A percentile compares a stretch with the other conserved stretches of the same genome.
Conservation (phyloP, 139 green algal genomes). For the Tetraselmis chui region DNA sequence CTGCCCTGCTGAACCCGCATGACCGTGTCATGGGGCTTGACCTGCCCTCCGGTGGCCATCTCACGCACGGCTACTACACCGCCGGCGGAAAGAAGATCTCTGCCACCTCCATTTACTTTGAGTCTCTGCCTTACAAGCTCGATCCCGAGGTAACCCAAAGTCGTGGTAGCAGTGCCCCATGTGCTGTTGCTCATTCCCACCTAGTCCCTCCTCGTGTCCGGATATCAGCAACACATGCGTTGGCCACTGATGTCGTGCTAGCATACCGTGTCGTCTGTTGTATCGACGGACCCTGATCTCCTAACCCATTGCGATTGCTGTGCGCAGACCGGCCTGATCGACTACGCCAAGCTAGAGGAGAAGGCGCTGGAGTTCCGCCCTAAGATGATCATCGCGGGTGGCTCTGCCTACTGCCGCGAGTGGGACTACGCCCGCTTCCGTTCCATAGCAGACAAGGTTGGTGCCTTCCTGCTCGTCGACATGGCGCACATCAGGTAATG, state of each 20-base stretch:
- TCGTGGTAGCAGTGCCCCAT: neutral
- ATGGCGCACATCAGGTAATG: conserved; percentile 87
- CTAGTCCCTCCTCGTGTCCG: neutral
- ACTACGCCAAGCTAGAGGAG: conserved; percentile 81
- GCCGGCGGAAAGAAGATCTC: conserved; percentile 74
- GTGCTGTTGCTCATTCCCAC: neutral
- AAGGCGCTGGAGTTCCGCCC: conserved; percentile 69
- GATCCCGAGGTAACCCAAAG: conserved; percentile 45
- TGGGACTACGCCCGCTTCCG: conserved; percentile 94
- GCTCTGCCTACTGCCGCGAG: conserved; percentile 86
- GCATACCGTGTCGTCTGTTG: too few relatives aligned
- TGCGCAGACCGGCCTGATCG: conserved; percentile 80
- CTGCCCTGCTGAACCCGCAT: conserved; percentile 80
- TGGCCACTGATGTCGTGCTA: too few relatives aligned
- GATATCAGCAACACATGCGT: too few relatives aligned
- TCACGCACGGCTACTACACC: conserved; percentile 92
- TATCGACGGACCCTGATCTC: too few relatives aligned
- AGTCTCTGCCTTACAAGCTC: conserved; percentile 93
- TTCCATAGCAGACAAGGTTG: conserved; percentile 53
- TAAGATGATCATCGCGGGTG: conserved; percentile 75
- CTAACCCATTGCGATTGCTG: too few relatives aligned
- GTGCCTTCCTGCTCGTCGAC: conserved; percentile 90
- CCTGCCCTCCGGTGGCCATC: conserved; percentile 83
- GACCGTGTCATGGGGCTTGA: conserved; percentile 96
- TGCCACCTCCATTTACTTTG: conserved; percentile 90